Evolutionary conservation across 352 stramenopile genomes (phyloP).

Genomic region (Globisporangium uncinulatum): DNA sequence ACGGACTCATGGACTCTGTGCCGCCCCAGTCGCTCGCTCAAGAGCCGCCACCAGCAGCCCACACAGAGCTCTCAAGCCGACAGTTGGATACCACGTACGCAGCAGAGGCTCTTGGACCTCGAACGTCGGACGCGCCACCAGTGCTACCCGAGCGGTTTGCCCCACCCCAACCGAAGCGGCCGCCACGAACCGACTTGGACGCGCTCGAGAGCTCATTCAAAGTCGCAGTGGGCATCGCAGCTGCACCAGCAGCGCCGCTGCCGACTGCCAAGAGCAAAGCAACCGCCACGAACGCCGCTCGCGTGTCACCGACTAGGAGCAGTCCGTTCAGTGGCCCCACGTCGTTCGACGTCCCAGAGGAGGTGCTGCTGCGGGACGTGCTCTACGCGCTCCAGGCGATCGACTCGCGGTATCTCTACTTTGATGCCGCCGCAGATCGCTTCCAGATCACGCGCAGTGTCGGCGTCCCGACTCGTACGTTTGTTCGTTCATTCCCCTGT

Average conservation of each 20-base stretch:
- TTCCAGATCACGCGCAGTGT: slow-evolving; percentile 79
- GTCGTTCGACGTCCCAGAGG: slow-evolving; percentile 77
- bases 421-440: slow-evolving; percentile 64
- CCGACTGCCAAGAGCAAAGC: slow-evolving; percentile 20
- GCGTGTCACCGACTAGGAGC: background rate
- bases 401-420: slow-evolving; percentile 87
- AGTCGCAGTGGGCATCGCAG: slow-evolving; percentile 57
- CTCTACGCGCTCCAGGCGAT: slow-evolving; percentile 92
- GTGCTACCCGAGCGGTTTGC: slow-evolving; percentile 4
- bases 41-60: background rate
- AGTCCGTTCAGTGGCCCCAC: slow-evolving; percentile 10
- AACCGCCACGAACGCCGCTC: slow-evolving; percentile 6
- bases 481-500: no score
- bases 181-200: slow-evolving; percentile 32
- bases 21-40: slow-evolving; percentile 4
- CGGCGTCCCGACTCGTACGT: slow-evolving; percentile 74
- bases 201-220: slow-evolving; percentile 80
- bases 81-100: slow-evolving; percentile 4
- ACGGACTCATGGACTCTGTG: slow-evolving; percentile 59
- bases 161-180: slow-evolving; percentile 11
- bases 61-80: slow-evolving; percentile 4
- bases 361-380: slow-evolving; percentile 88
- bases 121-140: slow-evolving; percentile 1
- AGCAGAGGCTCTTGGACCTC: background rate
- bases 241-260: slow-evolving; percentile 15